phyloP scores from a whole-genome alignment of 331 rosid species.

The Cydonia oblonga region DNA sequence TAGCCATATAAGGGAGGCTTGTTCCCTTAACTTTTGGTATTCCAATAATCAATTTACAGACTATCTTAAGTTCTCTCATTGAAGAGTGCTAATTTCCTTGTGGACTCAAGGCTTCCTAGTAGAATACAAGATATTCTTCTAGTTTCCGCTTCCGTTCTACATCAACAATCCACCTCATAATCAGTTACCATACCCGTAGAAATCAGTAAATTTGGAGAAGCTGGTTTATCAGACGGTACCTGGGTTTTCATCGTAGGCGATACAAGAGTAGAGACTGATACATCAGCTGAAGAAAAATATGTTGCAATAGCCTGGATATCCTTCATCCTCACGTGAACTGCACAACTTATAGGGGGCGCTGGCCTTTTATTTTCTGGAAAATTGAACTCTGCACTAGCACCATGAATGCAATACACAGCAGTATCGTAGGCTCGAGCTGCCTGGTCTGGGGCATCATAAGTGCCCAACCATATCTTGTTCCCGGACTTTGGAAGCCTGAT shows the following conservation, averaged over 20 bases:
- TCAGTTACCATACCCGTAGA: not conserved
- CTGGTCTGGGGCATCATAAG: slow-evolving; percentile 13
- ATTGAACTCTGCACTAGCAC: slow-evolving; percentile 19
- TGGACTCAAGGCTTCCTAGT: no score
- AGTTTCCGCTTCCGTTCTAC: no score
- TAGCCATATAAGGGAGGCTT: no score
- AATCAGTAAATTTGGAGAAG: not conserved
- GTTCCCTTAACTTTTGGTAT: no score
- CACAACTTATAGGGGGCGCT: not conserved
- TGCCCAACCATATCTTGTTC: slow-evolving; percentile 20
- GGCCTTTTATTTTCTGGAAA: slow-evolving; percentile 17
- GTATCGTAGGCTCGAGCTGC: slow-evolving; percentile 22
- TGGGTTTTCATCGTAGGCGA: not conserved
- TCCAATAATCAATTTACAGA: no score
- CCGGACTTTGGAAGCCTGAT: slow-evolving; percentile 15
- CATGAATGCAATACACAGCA: slow-evolving; percentile 17
- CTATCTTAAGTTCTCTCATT: no score
- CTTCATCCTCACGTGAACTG: slow-evolving; percentile 2
- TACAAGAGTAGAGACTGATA: not conserved
- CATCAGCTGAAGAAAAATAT: slow-evolving; percentile 1
- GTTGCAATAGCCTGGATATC: slow-evolving; percentile 12
- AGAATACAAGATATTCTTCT: no score
- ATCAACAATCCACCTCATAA: not conserved
- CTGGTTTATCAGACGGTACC: slow-evolving; percentile 1
- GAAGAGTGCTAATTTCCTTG: no score